Base-by-base conservation (phyloP, 495 filamentous ascomycete species). In the Trichoderma virens region DNA sequence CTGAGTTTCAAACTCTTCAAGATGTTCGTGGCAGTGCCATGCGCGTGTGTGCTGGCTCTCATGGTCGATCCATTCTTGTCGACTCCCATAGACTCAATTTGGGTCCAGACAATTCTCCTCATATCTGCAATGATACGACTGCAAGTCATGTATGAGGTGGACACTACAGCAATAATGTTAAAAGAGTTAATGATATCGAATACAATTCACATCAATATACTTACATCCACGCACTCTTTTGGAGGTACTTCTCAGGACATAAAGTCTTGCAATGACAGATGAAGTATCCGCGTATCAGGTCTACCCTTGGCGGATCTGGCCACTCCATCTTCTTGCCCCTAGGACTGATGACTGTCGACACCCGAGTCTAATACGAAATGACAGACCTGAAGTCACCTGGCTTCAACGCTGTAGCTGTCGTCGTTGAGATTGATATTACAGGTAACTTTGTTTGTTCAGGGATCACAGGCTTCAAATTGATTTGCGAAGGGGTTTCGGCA, bases 111-210 rank as follows among this genome's bases (percentile, higher is more conserved):
- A 74, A n/a, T n/a, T n/a, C 16, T 68, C 25, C 35, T 67, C 59
- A 32, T 70, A 71, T 3, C 70, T 75, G 65, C 73, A 75, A 27
- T 70, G 61, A 59, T 73, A 75, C 2, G 72, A 71, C 28, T 65
- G 62, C 13, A 75, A 65, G 54, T 73, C 72, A 43, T 70, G 68
- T n/a, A 67, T 68, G n/a, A 73, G 60, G 31, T 74, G 72, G n/a
- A 59, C 32, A 32, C 70, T 68, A 60, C 45, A 25, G 54, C 30
- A 25, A 28, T 59, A 45, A 7, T 35, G 0, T 6, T 35, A 0
- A 35, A 35, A 35, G 34, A 35, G 13, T 6, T 13, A 35, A 35
- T 13, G 34, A 7, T 35, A 13, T 7, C 13, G 13, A 13, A 13
- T 6, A 13, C 34, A 35, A 35, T 35, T n/a, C n/a, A n/a, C n/a